A percentile compares a stretch with the other conserved stretches of the same genome.
Evolutionary conservation across 73 alveolate genomes (phyloP).

Genomic region (Breviolum minutum): DNA sequence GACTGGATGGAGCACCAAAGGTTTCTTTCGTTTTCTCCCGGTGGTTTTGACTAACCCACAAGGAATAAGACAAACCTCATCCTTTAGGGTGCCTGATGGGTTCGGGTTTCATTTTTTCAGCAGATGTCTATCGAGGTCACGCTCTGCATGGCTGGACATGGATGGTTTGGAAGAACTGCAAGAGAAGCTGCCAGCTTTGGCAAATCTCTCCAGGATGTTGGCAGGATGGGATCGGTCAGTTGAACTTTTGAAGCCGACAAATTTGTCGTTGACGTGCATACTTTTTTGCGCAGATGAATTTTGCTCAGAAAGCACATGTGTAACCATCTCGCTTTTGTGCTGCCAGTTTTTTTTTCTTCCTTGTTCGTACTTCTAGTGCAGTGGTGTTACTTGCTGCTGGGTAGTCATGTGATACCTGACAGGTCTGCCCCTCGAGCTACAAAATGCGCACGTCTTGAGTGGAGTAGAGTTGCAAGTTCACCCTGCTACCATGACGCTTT

Average conservation of each 20-base stretch:
- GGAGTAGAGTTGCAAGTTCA: conserved; percentile 34
- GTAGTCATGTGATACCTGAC: not conserved
- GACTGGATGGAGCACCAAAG: not conserved
- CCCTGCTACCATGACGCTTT: conserved; percentile 44
- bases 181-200: conserved; percentile 47
- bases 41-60: not conserved
- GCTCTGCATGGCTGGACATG: conserved; percentile 79
- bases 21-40: not conserved
- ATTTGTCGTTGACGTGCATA: too few relatives aligned
- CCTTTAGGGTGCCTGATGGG: too few relatives aligned
- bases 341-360: too few relatives aligned
- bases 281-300: too few relatives aligned
- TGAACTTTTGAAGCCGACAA: not conserved
- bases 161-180: conserved; percentile 36
- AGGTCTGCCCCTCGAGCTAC: conserved; percentile 36
- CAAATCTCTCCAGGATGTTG: conserved; percentile 56
- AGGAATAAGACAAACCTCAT: not conserved
- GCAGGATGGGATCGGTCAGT: conserved; percentile 29
- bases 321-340: too few relatives aligned
- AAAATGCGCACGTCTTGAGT: not conserved
- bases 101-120: not conserved
- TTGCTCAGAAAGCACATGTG: too few relatives aligned
- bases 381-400: not conserved
- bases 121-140: conserved; percentile 1
- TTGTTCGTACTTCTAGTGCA: too few relatives aligned